Base-by-base conservation (phyloP, 176 grass and related monocot genomes). In the Thalia dealbata region DNA sequence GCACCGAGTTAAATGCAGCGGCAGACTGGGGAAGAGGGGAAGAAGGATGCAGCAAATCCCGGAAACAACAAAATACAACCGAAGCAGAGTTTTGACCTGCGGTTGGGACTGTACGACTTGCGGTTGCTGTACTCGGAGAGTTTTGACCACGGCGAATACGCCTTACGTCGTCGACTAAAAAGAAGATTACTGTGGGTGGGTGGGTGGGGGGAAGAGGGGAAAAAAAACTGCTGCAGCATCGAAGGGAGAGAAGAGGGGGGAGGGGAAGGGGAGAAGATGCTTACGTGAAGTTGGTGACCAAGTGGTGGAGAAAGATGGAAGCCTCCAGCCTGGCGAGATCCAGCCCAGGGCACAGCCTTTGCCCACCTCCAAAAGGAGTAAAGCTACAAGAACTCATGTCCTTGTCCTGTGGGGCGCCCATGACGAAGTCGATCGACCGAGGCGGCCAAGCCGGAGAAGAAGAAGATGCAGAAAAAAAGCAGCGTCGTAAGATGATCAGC, bases 261-360 rank as follows among this genome's bases (percentile, higher is more conserved):
- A 38, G 4, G 4, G 32, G 4, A 38, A 38, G 32, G 1, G 50
- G 19, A 58, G 55, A 50, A 16, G 46, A 32, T 42, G 81, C 85
- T 78, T 91, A 99, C 95, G 81, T 86, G 87, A 99, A 99, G 81
- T 75, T 91, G 67, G 95, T 99, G 77, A 93, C 87, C 85, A 99
- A 80, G 85, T 99, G 95, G 83, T 99, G 95, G 10, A 99, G 90
- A 85, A 99, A 99, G 78, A 99, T 93, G 83, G 87, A 87, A 72
- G 87, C 90, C 86, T 99, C 95, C 83, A 99, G 85, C 88, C 90
- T 93, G 77, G 95, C 90, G 28, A 93, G 87, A 91, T 99, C 90
- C 52, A 93, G 83, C 68, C 95, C 95, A 30, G 95, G 95, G 84
- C 95, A 99, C 81, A 99, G 83, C 76, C 90, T 93, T 81, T 91